Evolutionary conservation across 768 basidiomycete genomes (phyloP), one percentile per base, ranked within the genome.

Genomic region (Macrolepiota albuminosa): DNA sequence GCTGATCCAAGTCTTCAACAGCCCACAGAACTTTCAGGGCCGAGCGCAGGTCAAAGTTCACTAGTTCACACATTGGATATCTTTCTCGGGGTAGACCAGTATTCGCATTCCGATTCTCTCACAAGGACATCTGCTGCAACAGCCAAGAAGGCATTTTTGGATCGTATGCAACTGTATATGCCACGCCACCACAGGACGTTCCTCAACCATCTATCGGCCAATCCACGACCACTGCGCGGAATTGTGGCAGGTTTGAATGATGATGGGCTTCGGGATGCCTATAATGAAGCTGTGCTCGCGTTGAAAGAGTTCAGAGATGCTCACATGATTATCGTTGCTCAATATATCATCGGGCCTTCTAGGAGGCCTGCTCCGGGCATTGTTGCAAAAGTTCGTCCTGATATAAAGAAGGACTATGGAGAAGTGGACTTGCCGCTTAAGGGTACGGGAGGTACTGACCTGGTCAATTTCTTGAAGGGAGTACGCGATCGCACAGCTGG

Each of bases 131-230:
- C 71, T 7, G 61, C 70, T 10, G 65, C 67, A 36, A 64, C 70
- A 14, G 68, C 66, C 16, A 67, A 71, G 47, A 67, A 70, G 13
- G 70, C 84, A 4, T 88, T 93, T 69, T 79, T 94, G 64, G 77
- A 80, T 21, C 82, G 88, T 37, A 93, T 93, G 91, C 82, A 87
- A 62, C 73, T 75, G 26, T 94, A 95, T 73, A 94, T 94, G 93
- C 92, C 93, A 1, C 81, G 84, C 6, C 84, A 87, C 63, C 93
- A 94, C 67, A 84, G 91, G 37, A 74, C 79, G 43, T 94, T 94
- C 73, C 76, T 95, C 39, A 75, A 75, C 42, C 91, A 93, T 66
- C 81, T 95, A 31, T 70, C 78, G 5, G 71, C 74, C 1, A 85
- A 79, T 61, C 84, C 86, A 2, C 81, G 88, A 5, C 84, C 86